These are phyloP conservation scores for Boechera retrofracta DNA, from an alignment of 345 rosid species.

Conservation along the genomic window DNA sequence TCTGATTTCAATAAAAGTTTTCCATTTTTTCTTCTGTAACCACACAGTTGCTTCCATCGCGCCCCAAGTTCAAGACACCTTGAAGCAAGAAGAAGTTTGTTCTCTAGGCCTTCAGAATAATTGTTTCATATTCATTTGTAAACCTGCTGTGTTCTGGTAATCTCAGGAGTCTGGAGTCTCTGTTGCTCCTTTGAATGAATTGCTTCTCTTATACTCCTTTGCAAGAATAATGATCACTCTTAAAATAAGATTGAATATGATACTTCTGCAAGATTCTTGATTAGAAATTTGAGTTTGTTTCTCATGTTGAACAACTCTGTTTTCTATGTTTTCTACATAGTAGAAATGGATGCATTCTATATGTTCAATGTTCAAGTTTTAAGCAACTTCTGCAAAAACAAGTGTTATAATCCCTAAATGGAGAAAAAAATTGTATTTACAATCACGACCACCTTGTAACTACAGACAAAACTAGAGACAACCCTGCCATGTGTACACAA, in stretches of 20 bases:
- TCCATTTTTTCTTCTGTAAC: conserved; percentile 16
- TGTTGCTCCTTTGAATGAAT: conserved; percentile 31
- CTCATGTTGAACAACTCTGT: conserved; percentile 8
- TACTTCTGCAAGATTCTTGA: conserved; percentile 6
- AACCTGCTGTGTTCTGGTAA: conserved; percentile 30
- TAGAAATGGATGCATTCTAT: not conserved
- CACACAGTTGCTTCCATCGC: conserved; percentile 40
- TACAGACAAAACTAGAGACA: conserved; percentile 40
- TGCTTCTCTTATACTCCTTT: conserved; percentile 5
- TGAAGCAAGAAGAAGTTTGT: conserved; percentile 35
- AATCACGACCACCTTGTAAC: conserved; percentile 25
- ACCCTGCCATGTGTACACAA: conserved; percentile 40
- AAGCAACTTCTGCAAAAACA: conserved; percentile 9
- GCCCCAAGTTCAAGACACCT: conserved; percentile 44
- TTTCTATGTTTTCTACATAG: conserved; percentile 14
- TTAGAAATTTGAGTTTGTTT: not conserved
- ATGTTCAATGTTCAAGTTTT: not conserved
- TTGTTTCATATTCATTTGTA: conserved; percentile 34
- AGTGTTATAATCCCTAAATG: not conserved
- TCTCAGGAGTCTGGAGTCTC: conserved; percentile 33
- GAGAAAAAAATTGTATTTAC: conserved; percentile 12
- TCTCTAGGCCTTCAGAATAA: conserved; percentile 34
- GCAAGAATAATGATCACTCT: conserved; percentile 20
- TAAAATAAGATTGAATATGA: conserved; percentile 1
- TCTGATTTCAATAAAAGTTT: not conserved